A percentile compares a stretch with the other conserved stretches of the same genome.
These are phyloP conservation scores for Syzygium grande DNA, from an alignment of 345 rosid species.

Conservation along the genomic window DNA sequence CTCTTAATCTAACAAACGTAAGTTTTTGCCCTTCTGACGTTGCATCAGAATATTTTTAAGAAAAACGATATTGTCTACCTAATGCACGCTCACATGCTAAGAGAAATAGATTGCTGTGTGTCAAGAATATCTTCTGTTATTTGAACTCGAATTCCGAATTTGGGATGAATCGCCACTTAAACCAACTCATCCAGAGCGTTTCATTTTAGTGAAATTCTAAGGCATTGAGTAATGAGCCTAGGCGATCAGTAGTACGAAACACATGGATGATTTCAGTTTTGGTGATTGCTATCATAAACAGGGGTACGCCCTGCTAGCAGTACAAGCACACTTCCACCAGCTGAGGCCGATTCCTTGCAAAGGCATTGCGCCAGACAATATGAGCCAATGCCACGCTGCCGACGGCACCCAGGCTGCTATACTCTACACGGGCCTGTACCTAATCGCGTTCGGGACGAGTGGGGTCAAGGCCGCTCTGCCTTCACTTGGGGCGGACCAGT, in stretches of 20 bases:
- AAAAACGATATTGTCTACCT: neutral
- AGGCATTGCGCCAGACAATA: conserved; percentile 16
- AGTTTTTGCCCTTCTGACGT: neutral
- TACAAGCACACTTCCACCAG: conserved; percentile 40
- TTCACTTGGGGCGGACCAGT: conserved; percentile 59
- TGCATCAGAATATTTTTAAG: neutral
- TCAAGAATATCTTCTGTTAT: neutral
- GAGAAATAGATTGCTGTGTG: neutral
- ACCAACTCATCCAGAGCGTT: neutral
- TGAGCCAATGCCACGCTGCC: conserved; percentile 27
- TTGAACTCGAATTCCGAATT: neutral
- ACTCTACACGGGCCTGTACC: conserved; percentile 39
- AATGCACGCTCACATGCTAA: neutral
- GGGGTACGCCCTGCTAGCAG: conserved; percentile 39
- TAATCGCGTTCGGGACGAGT: conserved; percentile 41
- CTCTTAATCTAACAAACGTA: neutral
- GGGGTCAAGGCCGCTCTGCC: conserved; percentile 54
- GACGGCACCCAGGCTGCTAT: conserved; percentile 20
- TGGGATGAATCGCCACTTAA: neutral
- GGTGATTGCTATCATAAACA: conserved; percentile 4
- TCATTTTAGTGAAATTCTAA: neutral
- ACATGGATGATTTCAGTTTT: neutral
- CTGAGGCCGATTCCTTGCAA: conserved; percentile 47
- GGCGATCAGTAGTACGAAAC: neutral
- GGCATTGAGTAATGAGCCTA: neutral